Base-by-base conservation (phyloP, 2,329 filamentous ascomycete genomes). In the Sporothrix protearum region DNA sequence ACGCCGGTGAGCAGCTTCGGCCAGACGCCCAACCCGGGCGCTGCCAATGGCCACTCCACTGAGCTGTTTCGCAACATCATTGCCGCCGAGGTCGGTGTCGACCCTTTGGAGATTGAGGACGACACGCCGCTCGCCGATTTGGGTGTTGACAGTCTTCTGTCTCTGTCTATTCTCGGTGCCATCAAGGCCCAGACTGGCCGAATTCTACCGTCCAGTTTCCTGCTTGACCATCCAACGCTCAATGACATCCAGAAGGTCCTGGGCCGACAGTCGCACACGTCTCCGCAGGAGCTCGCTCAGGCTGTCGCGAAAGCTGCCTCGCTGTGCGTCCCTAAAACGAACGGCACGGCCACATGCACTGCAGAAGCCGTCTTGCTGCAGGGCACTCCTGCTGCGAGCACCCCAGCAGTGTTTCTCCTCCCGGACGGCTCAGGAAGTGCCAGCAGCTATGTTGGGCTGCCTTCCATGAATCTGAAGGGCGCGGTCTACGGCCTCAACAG, bases 401-500 rank as follows among this genome's bases (percentile, higher is more conserved):
- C 59, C n/a, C 36, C 59, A 9, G 59, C 36, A n/a, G 22, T 68
- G 12, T 68, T 68, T 28, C 66, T 68, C 1, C 66, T 68, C 14
- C 66, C 66, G 2, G 66, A 68, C 6, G 66, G 66, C 6, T 68
- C 66, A 19, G 66, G 66, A 3, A 68, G 66, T 45, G 66, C 66
- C n/a, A 68, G 66, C 51, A 68, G 66, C 51, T 68, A 68, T 39
- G 66, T 68, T 7, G 66, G 66, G 5, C 36, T 64, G 59, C 59
- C 59, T 28, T 36, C 59, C 5, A 64, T 64, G 36, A 42, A 64
- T 2, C 63, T 47, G 5, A 49, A 71, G 22, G 70, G 70, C 12
- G 51, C 64, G 19, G 36, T 69, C 53, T 71, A 71, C n/a, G 70
- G 70, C 5, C 55, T 71, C 55, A 71, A 64, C 45, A 61, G 70